phyloP scores from a whole-genome alignment of 345 rosid species.

The Eucalyptus cladocalyx region DNA sequence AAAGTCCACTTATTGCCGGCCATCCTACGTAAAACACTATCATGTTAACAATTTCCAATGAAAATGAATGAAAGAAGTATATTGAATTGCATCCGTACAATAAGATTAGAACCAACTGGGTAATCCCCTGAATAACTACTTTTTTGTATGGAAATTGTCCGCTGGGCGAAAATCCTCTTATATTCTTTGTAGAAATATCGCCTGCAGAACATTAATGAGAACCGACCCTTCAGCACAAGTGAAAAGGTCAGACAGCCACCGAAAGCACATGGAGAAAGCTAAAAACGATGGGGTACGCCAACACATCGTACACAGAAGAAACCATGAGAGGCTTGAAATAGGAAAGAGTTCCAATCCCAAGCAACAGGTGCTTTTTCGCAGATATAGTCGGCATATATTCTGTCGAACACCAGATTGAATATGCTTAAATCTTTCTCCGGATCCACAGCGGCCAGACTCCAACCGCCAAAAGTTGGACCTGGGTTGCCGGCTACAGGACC shows the following conservation, averaged over 20 bases:
- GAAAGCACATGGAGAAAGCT: neutral
- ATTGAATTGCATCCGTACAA: rapidly evolving
- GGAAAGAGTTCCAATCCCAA: neutral
- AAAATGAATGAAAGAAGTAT: neutral
- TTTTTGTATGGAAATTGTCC: neutral
- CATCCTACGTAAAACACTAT: neutral
- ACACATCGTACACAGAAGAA: neutral
- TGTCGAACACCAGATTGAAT: neutral
- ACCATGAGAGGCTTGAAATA: neutral
- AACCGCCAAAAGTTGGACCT: neutral
- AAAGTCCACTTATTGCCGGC: rapidly evolving
- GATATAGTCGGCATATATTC: neutral
- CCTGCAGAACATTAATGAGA: neutral
- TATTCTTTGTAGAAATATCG: neutral
- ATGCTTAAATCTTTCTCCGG: neutral
- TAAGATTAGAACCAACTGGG: rapidly evolving
- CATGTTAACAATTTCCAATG: rapidly evolving
- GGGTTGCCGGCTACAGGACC: neutral
- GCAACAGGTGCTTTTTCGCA: neutral
- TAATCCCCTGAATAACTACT: neutral
- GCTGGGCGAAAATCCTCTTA: neutral
- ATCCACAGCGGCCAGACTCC: neutral
- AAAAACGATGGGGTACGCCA: neutral
- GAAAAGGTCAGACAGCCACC: neutral
- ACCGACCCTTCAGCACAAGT: neutral